Evolutionary conservation across 176 grass and related monocot species (phyloP), one percentile per base, ranked within the genome.

Genomic region (Triticum urartu): DNA sequence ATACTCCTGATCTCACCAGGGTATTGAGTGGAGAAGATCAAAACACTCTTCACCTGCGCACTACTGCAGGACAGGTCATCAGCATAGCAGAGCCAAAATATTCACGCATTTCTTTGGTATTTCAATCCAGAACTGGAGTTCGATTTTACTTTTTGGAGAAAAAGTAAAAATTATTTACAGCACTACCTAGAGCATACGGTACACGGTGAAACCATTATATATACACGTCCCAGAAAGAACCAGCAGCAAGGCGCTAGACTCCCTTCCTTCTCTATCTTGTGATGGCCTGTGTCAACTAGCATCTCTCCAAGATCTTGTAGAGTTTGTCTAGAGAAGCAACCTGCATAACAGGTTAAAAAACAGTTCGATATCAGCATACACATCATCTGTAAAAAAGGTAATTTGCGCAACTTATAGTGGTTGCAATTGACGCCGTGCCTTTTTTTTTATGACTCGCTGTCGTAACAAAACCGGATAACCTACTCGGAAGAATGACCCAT

Each of bases 241-340:
- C 70, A 73, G 39, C 38, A 40, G 11, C 45, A 42, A 24, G 69
- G n/a, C n/a, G 1, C 68, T 38, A 47, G 45, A 47, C 18, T 72
- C 24, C 39, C 68, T 39, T n/a, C 68, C 11, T 43, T 45, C 70
- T 3, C 2, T 47, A 47, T 47, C 45, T 24, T 14, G 28, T 61
- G 38, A 25, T 40, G 52, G 66, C 61, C 45, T 47, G 45, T 47
- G 45, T 4, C 45, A 47, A 47, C 45, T 93, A 92, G 89, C 95
- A 98, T 83, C 93, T 92, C 78, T 95, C 95, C 40, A 95, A 98
- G 60, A 95, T 91, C 88, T 60, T 91, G 84, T 95, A 91, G 47
- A 98, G 89, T 24, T 95, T 94, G 63, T 98, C 91, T 71, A 92
- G 65, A 67, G 95, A 92, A 83, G 88, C 91, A 83, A 98, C 84